Evolutionary conservation across 2,329 filamentous ascomycete species (phyloP).

Genomic region (Penicillium rolfsii): DNA sequence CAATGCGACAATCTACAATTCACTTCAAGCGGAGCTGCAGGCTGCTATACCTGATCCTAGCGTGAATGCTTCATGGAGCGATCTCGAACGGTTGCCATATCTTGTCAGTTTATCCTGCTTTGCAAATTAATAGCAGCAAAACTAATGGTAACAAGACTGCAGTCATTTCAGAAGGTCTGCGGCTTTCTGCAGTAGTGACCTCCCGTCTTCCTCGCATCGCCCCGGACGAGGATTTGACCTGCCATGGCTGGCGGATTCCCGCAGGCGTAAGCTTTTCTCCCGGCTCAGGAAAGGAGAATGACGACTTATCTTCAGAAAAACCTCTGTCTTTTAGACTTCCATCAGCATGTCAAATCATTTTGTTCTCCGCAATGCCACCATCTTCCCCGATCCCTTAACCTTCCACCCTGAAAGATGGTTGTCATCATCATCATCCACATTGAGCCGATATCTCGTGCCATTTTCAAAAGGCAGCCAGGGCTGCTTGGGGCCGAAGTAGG

Average conservation of each 20-base stretch:
- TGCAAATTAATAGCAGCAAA: too few relatives aligned
- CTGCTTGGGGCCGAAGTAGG: conserved; percentile 3
- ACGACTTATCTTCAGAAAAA: background rate
- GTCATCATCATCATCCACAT: background rate
- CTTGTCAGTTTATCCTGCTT: background rate
- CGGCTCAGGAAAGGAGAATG: background rate
- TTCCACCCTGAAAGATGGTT: conserved; percentile 2
- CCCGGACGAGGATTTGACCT: conserved; percentile 3
- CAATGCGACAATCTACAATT: background rate
- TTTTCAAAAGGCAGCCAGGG: conserved; percentile 5
- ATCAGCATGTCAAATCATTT: conserved; percentile 3
- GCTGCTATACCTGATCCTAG: background rate
- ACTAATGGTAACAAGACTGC: background rate
- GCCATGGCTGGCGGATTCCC: conserved; percentile 2
- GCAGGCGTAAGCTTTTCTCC: background rate
- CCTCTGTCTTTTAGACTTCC: background rate
- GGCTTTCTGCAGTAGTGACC: background rate
- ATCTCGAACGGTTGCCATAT: conserved; percentile 1
- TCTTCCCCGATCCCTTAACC: background rate
- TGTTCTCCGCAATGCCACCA: background rate
- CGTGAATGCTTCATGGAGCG: background rate
- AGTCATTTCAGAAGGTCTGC: background rate
- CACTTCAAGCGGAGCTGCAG: background rate
- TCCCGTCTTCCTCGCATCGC: background rate
- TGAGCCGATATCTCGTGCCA: conserved; percentile 1